Evolutionary conservation across 371 early-diverging fungal species (phyloP).

Genomic region (Globomyces sp.): DNA sequence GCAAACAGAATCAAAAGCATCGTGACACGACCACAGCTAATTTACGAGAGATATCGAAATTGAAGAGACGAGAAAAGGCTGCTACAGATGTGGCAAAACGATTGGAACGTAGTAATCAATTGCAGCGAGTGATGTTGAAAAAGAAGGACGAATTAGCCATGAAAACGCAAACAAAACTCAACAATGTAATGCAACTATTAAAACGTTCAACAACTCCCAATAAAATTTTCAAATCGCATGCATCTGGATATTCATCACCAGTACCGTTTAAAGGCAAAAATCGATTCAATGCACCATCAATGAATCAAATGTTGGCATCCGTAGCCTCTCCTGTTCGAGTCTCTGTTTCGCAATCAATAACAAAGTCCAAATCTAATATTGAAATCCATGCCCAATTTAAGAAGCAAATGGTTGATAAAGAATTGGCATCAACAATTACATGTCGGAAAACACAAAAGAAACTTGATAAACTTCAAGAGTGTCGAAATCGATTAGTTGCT

Average conservation of each 20-base stretch:
- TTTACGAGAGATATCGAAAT: slow-evolving; percentile 68
- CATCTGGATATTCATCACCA: slow-evolving; percentile 14
- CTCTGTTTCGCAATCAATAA: not conserved
- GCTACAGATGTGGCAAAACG: slow-evolving; percentile 65
- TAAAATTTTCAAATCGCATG: slow-evolving; percentile 15
- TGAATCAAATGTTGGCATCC: slow-evolving; percentile 12
- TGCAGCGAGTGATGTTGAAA: slow-evolving; percentile 37
- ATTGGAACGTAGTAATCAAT: slow-evolving; percentile 64
- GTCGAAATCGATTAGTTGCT: slow-evolving; percentile 60
- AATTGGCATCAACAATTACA: slow-evolving; percentile 42
- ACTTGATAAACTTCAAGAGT: slow-evolving; percentile 50
- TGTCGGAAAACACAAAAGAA: slow-evolving; percentile 36
- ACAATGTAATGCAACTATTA: slow-evolving; percentile 50
- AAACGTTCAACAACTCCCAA: slow-evolving; percentile 31
- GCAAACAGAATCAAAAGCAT: slow-evolving; percentile 67
- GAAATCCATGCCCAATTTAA: slow-evolving; percentile 43
- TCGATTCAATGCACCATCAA: not conserved
- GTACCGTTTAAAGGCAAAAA: not conserved
- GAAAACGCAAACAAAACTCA: slow-evolving; percentile 56
- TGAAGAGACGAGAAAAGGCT: slow-evolving; percentile 66
- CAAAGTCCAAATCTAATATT: slow-evolving; percentile 20
- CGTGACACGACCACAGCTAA: slow-evolving; percentile 65
- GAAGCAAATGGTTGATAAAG: slow-evolving; percentile 67
- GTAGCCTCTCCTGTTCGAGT: slow-evolving; percentile 16
- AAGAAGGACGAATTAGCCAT: slow-evolving; percentile 41